Evolutionary conservation across 352 stramenopile genomes (phyloP).

Genomic region (Blastocystis sp.): DNA sequence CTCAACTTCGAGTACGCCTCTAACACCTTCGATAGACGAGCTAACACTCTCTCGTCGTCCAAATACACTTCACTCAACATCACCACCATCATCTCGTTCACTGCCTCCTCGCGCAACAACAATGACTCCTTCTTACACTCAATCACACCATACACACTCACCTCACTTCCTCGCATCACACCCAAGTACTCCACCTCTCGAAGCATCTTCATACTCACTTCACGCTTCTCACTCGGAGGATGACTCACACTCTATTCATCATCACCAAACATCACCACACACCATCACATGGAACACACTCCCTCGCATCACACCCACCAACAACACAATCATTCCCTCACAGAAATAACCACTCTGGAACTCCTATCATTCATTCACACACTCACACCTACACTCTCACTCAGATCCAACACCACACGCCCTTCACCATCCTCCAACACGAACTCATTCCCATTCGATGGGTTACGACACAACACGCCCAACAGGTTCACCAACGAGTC

Average conservation of each 20-base stretch:
- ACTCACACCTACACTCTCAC: background rate
- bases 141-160: no score
- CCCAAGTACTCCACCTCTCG: background rate
- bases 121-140: background rate
- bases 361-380: background rate
- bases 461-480: slow-evolving; percentile 17
- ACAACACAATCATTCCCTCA: slow-evolving; percentile 35
- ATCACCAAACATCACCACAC: no score
- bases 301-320: background rate
- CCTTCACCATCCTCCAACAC: background rate
- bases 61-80: background rate
- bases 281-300: background rate
- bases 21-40: background rate
- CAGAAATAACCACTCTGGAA: slow-evolving; percentile 8
- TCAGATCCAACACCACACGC: background rate
- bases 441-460: slow-evolving; percentile 1
- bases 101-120: background rate
- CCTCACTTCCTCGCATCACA: background rate
- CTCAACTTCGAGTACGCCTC: background rate
- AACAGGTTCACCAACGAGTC: background rate
- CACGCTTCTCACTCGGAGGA: background rate
- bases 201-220: background rate
- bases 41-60: background rate
- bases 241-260: background rate
- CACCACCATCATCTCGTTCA: background rate